Evolutionary conservation across 208 protist species (phyloP).

Genomic region (Phytomonas francai): DNA sequence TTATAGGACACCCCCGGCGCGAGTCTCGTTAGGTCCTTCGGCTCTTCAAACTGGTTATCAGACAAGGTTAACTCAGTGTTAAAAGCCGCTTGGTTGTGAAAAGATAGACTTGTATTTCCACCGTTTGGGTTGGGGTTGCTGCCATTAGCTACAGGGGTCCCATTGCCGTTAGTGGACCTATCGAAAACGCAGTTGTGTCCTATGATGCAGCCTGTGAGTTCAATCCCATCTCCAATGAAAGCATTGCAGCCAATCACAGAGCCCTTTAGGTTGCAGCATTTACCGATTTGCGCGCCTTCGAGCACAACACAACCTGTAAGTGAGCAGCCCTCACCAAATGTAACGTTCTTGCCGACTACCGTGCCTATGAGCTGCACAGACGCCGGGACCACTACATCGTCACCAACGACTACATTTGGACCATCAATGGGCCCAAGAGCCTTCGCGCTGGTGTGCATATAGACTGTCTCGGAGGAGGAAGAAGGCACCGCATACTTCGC

Average conservation of each 20-base stretch:
- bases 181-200: slow-evolving; percentile 34
- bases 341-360: slow-evolving; percentile 43
- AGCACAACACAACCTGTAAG: slow-evolving; percentile 66
- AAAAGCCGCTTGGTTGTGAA: neutral
- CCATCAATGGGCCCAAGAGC: slow-evolving; percentile 11
- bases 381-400: slow-evolving; percentile 38
- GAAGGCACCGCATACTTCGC: slow-evolving; percentile 64
- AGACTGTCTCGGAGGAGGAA: slow-evolving; percentile 56
- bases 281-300: slow-evolving; percentile 48
- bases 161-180: slow-evolving; percentile 12
- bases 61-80: neutral
- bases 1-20: neutral
- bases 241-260: slow-evolving; percentile 49
- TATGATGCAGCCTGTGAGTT: slow-evolving; percentile 52
- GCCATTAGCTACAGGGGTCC: neutral
- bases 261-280: slow-evolving; percentile 37
- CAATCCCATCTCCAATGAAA: slow-evolving; percentile 31
- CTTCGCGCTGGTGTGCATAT: slow-evolving; percentile 42
- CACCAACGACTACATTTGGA: slow-evolving; percentile 62
- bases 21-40: neutral
- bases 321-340: slow-evolving; percentile 38
- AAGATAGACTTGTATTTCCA: neutral
- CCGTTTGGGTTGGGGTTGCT: neutral
- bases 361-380: slow-evolving; percentile 43
- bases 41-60: neutral